Base-by-base conservation (phyloP, 805 yeast species). In the Saccharomycopsis babjevae region DNA sequence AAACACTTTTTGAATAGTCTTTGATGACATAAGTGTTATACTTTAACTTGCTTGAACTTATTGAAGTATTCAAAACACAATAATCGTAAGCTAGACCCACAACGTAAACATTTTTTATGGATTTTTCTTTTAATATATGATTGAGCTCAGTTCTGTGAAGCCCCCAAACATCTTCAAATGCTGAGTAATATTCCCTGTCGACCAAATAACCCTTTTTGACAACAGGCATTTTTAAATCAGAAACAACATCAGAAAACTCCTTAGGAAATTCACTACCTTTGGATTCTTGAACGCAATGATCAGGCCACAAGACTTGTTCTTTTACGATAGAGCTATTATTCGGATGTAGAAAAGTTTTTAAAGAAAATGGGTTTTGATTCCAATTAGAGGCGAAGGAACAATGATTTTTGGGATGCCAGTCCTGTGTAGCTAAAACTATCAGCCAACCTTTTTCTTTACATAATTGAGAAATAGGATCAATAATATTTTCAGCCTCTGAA, bases 51-150 rank as follows among this genome's bases (percentile, higher is more conserved):
- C 79, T 80, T 22, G 91, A 78, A 61, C 92, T 96, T 28, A 83
- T 70, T 0, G 96, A 90, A 0, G 96, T 85, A 68, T 84, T 79
- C 66, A 83, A 73, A 3, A 93, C 97, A 71, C 98, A 92, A 71
- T 76, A 90, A 69, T 92, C 98, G 64, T 84, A 83, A 0, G 97
- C 97, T 22, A 92, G 67, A 0, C 97, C 98, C 1, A 85, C 93
- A 25, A 88, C 79, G 54, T 77, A 83, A 1, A 91, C 90, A 50
- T 83, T 80, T 1, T 80, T 77, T 52, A 89, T 82, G 0, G 71
- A 73, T 69, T 0, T 74, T 28, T 42, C 67, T 30, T 68, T 70
- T 64, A 92, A 76, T 50, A 78, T 72, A 1, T 69, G 70, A 58
- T 78, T 76, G 64, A 91, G 74, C 59, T 83, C 92, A 0, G 97